Evolutionary conservation across 148 eudicot genomes (phyloP).

Genomic region (Rhododendron simsii): DNA sequence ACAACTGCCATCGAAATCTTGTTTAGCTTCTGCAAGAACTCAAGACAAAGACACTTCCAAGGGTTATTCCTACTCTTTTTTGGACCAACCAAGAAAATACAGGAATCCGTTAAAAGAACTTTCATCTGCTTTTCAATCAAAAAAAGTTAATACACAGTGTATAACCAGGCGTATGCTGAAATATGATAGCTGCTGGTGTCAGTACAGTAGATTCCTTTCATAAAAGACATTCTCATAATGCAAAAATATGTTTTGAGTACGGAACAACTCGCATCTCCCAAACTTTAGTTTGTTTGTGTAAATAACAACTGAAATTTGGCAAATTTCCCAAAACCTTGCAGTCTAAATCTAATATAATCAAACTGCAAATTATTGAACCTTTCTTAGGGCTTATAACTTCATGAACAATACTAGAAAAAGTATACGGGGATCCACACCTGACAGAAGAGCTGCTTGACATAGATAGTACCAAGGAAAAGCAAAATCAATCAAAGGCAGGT

Average conservation of each 20-base stretch:
- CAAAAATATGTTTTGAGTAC: not conserved
- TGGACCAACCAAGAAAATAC: not conserved
- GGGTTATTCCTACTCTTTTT: not conserved
- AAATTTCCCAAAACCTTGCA: not conserved
- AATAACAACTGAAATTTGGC: not conserved
- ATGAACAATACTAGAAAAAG: not conserved
- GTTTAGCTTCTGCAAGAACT: slow-evolving; percentile 62
- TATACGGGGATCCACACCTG: not conserved
- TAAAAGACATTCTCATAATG: not conserved
- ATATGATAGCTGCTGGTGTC: not conserved
- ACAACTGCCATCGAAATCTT: slow-evolving; percentile 72
- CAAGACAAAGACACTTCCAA: not conserved
- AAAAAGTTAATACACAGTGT: no score
- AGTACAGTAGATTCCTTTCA: not conserved
- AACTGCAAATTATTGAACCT: not conserved
- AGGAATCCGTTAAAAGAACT: not conserved
- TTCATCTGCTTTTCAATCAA: not conserved
- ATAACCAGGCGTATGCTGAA: not conserved
- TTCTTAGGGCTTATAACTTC: not conserved
- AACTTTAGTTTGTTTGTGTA: not conserved
- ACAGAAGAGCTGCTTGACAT: not conserved
- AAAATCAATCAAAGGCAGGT: not conserved
- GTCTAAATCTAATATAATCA: not conserved
- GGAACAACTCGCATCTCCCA: not conserved
- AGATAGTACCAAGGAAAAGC: not conserved